Conservation (phyloP, 495 filamentous ascomycete species). For the Cladorrhinum samala region DNA sequence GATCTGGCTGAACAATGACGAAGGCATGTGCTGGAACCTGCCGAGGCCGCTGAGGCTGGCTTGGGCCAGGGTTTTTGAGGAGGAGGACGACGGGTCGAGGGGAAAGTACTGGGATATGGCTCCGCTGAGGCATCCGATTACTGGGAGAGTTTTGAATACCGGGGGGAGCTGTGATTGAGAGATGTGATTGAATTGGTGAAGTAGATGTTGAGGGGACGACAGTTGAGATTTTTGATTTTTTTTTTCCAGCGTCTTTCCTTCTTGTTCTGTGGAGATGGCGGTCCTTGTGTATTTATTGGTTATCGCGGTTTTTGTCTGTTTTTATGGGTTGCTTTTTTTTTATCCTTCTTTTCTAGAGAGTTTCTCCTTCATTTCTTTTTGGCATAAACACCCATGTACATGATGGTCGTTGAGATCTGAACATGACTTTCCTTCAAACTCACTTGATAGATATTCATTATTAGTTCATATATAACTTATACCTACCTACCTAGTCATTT, state of each 20-base stretch:
- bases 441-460: too few species aligned
- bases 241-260: not conserved
- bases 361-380: not conserved
- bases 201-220: too few species aligned
- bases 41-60: constrained; percentile 18
- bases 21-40: constrained; percentile 18
- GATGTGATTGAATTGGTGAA: not conserved
- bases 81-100: constrained; percentile 8
- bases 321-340: not conserved
- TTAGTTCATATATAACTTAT: not conserved
- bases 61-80: constrained; percentile 24
- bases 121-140: constrained; percentile 14
- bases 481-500: constrained; percentile 8
- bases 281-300: not conserved
- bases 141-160: constrained; percentile 11
- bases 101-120: constrained; percentile 19
- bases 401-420: too few species aligned
- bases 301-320: not conserved
- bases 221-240: not conserved
- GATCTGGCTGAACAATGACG: constrained; percentile 23
- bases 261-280: not conserved
- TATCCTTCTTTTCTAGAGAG: not conserved
- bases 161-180: constrained; percentile 19
- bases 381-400: not conserved
- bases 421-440: too few species aligned